Base-by-base conservation (phyloP, 2,329 filamentous ascomycete species). In the Sporothrix curviconia region DNA sequence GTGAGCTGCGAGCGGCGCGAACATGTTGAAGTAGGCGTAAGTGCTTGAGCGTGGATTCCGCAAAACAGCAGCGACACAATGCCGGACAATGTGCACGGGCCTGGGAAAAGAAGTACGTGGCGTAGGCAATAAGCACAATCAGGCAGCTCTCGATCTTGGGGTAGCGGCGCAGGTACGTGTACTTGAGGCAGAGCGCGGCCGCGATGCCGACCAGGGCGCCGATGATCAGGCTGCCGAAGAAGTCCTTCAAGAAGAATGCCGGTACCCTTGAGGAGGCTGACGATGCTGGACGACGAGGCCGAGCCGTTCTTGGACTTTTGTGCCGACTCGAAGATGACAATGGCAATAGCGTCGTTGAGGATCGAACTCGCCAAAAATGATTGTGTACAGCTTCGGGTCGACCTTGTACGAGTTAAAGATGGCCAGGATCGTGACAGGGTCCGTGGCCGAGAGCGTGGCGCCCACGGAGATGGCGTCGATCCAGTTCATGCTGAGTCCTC, bases 21-120 rank as follows among this genome's bases (percentile, higher is more conserved):
- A 99, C 94, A 99, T 99, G 76, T 99, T 99, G 79, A 97, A 96
- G 75, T 99, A 99, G 61, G 94, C 94, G 68, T 99, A 99, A n/a
- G 70, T 99, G 94, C 73, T 99, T 99, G 62, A 99, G 78, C 11
- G 94, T 97, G 65, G n/a, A 99, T 99, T 56, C 94, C 94, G 71
- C 94, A 99, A 77, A 99, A 99, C 1, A 99, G 79, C 59, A 99
- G 78, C 24, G 94, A 95, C 64, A 99, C 94, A 66, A 99, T 99
- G 64, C 92, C 90, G 94, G 64, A 99, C 83, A n/a, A 97, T 90
- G 70, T 92, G 86, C 55, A 96, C 85, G 57, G n/a, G 90, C 94
- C 67, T 97, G 96, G 11, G 94, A 95, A 69, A 99, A 95, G 73
- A 97, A 97, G 72, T 99, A 99, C 59, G 90, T 95, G 44, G 92